Evolutionary conservation across 345 rosid species (phyloP).

Genomic region (Acer campestre): DNA sequence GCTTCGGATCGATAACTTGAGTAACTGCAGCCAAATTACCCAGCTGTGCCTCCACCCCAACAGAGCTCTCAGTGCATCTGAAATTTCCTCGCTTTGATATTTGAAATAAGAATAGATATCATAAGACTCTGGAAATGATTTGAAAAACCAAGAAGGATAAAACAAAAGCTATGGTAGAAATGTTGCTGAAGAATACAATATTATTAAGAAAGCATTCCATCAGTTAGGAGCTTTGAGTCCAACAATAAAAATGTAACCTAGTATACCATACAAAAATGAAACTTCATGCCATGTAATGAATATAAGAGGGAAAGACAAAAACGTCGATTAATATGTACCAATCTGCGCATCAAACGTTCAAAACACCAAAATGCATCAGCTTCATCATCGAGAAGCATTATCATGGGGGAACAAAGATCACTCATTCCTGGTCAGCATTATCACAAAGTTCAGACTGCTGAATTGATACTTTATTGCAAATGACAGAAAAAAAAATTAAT

Average conservation of each 20-base stretch:
- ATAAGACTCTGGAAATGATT: slow-evolving; percentile 27
- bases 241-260: background rate
- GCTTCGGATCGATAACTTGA: slow-evolving; percentile 92
- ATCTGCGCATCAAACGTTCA: slow-evolving; percentile 94
- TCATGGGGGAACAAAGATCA: slow-evolving; percentile 99
- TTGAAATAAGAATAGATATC: slow-evolving; percentile 30
- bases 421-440: slow-evolving; percentile 78
- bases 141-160: slow-evolving; percentile 18
- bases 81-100: slow-evolving; percentile 85
- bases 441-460: slow-evolving; percentile 18
- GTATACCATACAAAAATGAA: background rate
- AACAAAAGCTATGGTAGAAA: slow-evolving; percentile 8
- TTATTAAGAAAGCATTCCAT: background rate
- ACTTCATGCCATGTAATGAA: background rate
- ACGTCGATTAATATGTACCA: slow-evolving; percentile 51
- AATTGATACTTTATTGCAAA: slow-evolving; percentile 7
- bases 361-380: slow-evolving; percentile 99
- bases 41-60: slow-evolving; percentile 96
- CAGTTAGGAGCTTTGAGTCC: background rate
- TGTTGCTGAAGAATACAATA: background rate
- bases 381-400: slow-evolving; percentile 88
- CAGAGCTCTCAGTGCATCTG: slow-evolving; percentile 82
- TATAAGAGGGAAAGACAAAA: background rate
- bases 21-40: slow-evolving; percentile 82
- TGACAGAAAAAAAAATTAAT: background rate